Base-by-base conservation (phyloP, 2,329 filamentous ascomycete genomes). In the Apiospora koreana region DNA sequence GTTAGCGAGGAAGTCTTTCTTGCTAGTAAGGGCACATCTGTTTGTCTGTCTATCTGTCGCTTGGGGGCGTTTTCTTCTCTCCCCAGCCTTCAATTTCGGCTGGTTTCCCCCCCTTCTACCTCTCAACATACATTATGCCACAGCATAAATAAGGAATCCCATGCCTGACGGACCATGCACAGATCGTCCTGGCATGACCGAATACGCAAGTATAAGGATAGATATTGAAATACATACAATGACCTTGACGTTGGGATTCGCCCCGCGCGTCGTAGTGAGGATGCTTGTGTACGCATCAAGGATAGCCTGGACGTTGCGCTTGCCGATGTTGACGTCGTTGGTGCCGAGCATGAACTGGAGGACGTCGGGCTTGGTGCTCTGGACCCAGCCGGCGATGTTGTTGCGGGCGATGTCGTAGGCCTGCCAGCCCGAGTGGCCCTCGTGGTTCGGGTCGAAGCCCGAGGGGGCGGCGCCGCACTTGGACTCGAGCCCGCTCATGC, bases 291-390 rank as follows among this genome's bases (percentile, higher is more conserved):
- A 85, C 0, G 83, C 79, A 9, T 74, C 77, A 1, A 82, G 75
- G 58, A 85, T 81, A 46, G 80, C 78, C 68, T 76, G 72, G 1
- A 79, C 76, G 42, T 70, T 72, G 7, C 77, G 73, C 66, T 68
- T 68, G 4, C 79, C 78, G 23, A 75, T 72, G 18, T 74, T 74
- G 7, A 85, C 79, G 72, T 85, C 83, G 72, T 85, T 84, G 2
- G 83, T 85, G 45, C 83, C 83, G 6, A 85, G 77, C 81, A 83
- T 83, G 75, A 84, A 83, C 77, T 81, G 81, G 16, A 85, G 81
- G 18, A 85, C 77, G 69, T 85, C 83, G 14, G 83, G 80, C 12
- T 76, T 78, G 1, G 79, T 78, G 67, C 54, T 76, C 35, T 76
- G 74, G 28, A 84, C 75, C 83, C 83, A 85, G 41, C 76, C 77